A percentile compares a stretch with the other conserved stretches of the same genome.
These are phyloP conservation scores for Colletotrichum siamense DNA, from an alignment of 2,329 filamentous ascomycete genomes.

Conservation along the genomic window DNA sequence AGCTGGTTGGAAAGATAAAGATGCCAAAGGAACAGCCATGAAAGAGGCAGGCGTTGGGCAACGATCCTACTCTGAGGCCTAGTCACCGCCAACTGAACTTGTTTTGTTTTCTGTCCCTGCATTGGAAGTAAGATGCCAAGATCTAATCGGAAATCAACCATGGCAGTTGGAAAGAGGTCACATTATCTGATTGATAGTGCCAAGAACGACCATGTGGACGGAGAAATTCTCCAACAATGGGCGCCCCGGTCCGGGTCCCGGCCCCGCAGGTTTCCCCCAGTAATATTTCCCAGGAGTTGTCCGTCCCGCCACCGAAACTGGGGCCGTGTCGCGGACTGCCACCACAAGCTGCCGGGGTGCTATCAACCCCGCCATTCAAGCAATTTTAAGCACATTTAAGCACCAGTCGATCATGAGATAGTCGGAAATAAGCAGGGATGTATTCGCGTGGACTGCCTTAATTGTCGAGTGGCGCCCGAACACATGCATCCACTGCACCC, in stretches of 20 bases:
- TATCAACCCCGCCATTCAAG: neutral
- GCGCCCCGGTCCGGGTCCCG: neutral
- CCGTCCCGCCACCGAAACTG: neutral
- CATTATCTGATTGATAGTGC: constrained; percentile 4
- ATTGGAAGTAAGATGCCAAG: neutral
- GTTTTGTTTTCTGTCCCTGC: neutral
- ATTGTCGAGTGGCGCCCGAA: constrained; percentile 3
- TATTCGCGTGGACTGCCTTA: neutral
- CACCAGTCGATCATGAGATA: neutral
- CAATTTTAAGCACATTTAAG: neutral
- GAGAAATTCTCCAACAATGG: constrained; percentile 5
- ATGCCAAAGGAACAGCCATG: neutral
- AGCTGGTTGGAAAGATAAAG: neutral
- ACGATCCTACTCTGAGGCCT: neutral
- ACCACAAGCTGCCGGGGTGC: neutral
- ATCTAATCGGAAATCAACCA: neutral
- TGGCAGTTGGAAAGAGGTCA: neutral
- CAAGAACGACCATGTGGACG: constrained; percentile 11
- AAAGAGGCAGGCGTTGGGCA: neutral
- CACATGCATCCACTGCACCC: neutral
- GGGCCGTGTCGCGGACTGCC: neutral
- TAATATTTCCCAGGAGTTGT: neutral
- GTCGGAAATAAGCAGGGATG: neutral
- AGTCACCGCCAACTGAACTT: neutral
- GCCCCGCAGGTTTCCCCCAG: constrained; percentile 4